Percentiles rank a stretch among this genome's conserved stretches.
Conservation (phyloP, 2,329 filamentous ascomycete species). For the Monilinia polystroma region DNA sequence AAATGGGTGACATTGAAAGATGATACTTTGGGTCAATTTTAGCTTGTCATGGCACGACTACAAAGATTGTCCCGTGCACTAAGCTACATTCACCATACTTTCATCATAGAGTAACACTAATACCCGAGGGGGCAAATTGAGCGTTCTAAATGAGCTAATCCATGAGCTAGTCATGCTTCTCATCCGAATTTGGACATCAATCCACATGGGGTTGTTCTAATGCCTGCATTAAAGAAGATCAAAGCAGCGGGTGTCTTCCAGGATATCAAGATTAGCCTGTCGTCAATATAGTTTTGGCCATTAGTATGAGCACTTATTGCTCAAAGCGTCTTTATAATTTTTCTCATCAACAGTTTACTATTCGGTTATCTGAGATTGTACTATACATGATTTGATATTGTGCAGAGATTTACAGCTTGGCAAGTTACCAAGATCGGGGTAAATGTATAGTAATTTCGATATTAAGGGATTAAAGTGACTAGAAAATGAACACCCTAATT, state of each 20-base stretch:
- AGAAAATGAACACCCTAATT: too few species aligned
- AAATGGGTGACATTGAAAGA: neutral
- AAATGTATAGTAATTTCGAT: neutral
- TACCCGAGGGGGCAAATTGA: neutral
- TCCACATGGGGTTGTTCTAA: neutral
- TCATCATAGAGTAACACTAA: neutral
- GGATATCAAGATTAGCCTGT: neutral
- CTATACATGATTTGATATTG: neutral
- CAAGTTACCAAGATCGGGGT: neutral
- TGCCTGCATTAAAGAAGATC: neutral
- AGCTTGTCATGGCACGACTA: neutral
- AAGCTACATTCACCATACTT: neutral
- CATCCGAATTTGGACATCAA: neutral
- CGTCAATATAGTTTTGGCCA: neutral
- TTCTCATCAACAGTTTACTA: neutral
- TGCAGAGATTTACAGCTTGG: neutral
- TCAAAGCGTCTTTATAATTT: slow-evolving; percentile 9
- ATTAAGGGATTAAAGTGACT: neutral
- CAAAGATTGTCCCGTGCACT: neutral
- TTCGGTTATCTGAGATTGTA: neutral
- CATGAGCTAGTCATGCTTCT: neutral
- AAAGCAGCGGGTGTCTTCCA: slow-evolving; percentile 9
- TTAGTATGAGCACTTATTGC: slow-evolving; percentile 12
- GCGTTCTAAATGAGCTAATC: neutral
- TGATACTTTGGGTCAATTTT: neutral